Evolutionary conservation across 352 stramenopile genomes (phyloP).

Genomic region (Phytophthora macrochlamydospora): DNA sequence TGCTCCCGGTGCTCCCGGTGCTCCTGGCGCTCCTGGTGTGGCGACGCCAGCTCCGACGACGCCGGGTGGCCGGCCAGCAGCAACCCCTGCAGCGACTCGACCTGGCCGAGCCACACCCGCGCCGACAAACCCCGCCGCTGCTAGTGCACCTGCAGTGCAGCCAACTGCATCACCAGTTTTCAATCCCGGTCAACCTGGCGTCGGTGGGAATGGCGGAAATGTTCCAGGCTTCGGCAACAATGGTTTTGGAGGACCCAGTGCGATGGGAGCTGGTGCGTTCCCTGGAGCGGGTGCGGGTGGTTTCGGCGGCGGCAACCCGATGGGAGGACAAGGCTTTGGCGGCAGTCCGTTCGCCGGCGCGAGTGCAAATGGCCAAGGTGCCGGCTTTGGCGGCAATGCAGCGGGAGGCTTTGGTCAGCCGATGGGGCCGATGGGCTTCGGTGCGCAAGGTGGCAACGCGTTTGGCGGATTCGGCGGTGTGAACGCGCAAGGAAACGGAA

Average conservation of each 20-base stretch:
- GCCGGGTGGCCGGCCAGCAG: slow-evolving; percentile 11
- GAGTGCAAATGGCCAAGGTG: slow-evolving; percentile 6
- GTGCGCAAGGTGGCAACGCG: slow-evolving; percentile 11
- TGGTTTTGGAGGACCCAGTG: not conserved
- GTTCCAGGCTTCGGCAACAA: not conserved
- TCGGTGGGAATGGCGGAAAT: not conserved
- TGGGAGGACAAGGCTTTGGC: not conserved
- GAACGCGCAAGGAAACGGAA: not conserved
- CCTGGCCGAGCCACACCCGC: slow-evolving; percentile 20
- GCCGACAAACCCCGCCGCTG: slow-evolving; percentile 13
- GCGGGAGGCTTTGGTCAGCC: slow-evolving; percentile 2
- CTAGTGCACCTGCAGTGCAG: slow-evolving; percentile 1
- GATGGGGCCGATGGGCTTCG: slow-evolving; percentile 1
- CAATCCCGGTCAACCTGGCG: not conserved
- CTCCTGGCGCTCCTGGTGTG: slow-evolving; percentile 3
- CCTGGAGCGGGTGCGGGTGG: not conserved
- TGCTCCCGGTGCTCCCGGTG: not conserved
- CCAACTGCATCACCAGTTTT: slow-evolving; percentile 1
- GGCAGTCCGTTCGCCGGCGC: slow-evolving; percentile 9
- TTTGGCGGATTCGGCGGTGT: slow-evolving; percentile 9
- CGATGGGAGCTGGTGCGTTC: not conserved
- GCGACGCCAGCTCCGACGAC: slow-evolving; percentile 27
- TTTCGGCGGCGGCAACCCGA: slow-evolving; percentile 17
- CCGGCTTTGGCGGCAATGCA: slow-evolving; percentile 4
- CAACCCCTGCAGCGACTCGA: slow-evolving; percentile 19